phyloP scores from a whole-genome alignment of 2,329 filamentous ascomycete species.

The Byssochlamys sp. region DNA sequence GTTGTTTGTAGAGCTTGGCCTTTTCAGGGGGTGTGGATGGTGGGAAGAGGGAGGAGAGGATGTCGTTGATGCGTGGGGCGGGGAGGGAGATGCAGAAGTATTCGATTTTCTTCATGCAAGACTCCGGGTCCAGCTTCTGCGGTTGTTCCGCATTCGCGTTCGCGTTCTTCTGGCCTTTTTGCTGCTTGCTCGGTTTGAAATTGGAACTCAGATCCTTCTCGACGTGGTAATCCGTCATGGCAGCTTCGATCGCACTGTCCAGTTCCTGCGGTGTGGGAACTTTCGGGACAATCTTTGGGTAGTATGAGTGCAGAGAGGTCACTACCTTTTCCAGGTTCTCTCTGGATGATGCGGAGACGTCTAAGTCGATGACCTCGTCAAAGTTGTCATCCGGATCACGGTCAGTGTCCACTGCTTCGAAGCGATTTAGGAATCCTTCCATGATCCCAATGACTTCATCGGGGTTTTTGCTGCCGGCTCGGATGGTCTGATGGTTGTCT shows the following conservation, averaged over 20 bases:
- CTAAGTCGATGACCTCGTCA: constrained; percentile 73
- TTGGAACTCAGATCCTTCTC: constrained; percentile 63
- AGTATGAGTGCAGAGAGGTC: constrained; percentile 59
- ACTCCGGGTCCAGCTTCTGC: constrained; percentile 18
- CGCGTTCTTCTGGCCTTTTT: constrained; percentile 10
- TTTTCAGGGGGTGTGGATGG: constrained; percentile 41
- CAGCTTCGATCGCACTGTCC: constrained; percentile 66
- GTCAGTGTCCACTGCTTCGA: constrained; percentile 63
- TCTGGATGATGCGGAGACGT: constrained; percentile 66
- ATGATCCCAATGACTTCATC: constrained; percentile 79
- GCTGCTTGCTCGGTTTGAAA: constrained; percentile 36
- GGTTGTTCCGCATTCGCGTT: constrained; percentile 10
- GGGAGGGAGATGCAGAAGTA: constrained; percentile 56
- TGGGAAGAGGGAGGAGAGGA: constrained; percentile 63
- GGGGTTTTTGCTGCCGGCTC: constrained; percentile 62
- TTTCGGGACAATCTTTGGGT: constrained; percentile 59
- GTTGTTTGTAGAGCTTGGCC: constrained; percentile 62
- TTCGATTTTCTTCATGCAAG: constrained; percentile 49
- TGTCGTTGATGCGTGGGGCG: constrained; percentile 40
- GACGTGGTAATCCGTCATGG: constrained; percentile 68
- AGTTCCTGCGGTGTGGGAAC: constrained; percentile 65
- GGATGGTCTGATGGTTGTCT: constrained; percentile 96
- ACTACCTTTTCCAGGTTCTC: constrained; percentile 77
- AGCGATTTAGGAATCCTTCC: constrained; percentile 83
- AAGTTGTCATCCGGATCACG: constrained; percentile 69